Evolutionary conservation across 2,329 filamentous ascomycete species (phyloP).

Genomic region (Alternaria rosae): DNA sequence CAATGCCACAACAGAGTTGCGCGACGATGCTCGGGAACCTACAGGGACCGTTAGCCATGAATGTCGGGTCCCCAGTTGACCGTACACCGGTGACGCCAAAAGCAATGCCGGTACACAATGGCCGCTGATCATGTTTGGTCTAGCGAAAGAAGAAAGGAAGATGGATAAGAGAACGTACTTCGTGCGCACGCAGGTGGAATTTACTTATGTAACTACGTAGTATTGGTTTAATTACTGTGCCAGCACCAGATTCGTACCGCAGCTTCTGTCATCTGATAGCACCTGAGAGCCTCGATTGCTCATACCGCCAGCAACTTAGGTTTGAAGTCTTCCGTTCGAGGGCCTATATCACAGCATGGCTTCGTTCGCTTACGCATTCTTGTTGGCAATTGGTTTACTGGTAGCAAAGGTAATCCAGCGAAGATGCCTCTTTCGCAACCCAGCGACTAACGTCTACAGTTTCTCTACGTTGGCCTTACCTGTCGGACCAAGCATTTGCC

Average conservation of each 20-base stretch:
- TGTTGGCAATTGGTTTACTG: neutral
- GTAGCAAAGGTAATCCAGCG: conserved; percentile 2
- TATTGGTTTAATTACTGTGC: neutral
- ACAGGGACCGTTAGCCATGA: neutral
- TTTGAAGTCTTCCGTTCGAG: neutral
- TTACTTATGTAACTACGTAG: neutral
- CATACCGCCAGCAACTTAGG: neutral
- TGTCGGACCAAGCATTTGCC: conserved; percentile 38
- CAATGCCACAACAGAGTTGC: neutral
- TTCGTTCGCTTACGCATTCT: neutral
- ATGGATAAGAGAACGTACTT: neutral
- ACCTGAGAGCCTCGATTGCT: neutral
- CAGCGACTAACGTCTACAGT: conserved; percentile 15
- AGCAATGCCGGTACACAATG: neutral
- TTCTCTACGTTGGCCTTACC: conserved; percentile 32
- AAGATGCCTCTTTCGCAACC: neutral
- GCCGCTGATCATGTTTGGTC: neutral
- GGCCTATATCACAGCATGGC: neutral
- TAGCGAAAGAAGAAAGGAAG: conserved; percentile 2
- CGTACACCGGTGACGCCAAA: neutral
- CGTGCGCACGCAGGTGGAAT: neutral
- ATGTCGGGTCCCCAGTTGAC: neutral
- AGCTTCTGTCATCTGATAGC: neutral
- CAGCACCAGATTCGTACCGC: neutral
- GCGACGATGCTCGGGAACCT: neutral